Evolutionary conservation across 1,284 basidiomycete species (phyloP).

Genomic region (Malassezia psittaci): DNA sequence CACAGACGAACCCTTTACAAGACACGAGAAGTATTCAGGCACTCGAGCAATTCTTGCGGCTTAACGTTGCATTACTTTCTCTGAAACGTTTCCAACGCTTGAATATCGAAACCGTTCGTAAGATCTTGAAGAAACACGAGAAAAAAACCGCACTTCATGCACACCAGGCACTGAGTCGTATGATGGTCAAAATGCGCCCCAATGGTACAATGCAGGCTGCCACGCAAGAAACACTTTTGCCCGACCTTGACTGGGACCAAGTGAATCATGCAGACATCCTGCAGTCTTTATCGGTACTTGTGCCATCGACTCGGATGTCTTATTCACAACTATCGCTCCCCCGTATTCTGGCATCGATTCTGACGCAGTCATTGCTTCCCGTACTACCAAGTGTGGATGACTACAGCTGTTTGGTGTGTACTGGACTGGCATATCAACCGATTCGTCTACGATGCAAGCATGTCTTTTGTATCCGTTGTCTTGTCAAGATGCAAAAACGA

Average conservation of each 20-base stretch:
- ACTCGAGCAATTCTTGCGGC: conserved; percentile 65
- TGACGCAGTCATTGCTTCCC: conserved; percentile 74
- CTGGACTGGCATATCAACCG: conserved; percentile 48
- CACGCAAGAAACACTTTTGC: background rate
- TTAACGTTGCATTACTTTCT: conserved; percentile 73
- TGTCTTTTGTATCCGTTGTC: conserved; percentile 78
- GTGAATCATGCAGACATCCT: conserved; percentile 5
- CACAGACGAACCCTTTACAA: conserved; percentile 23
- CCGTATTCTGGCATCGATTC: conserved; percentile 68
- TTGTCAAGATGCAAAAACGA: conserved; percentile 86
- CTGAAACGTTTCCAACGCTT: conserved; percentile 71
- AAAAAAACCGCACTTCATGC: conserved; percentile 59
- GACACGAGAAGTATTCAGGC: conserved; percentile 27
- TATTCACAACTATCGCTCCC: conserved; percentile 53
- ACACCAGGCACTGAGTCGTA: background rate
- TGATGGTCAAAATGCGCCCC: background rate
- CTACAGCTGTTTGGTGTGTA: conserved; percentile 53
- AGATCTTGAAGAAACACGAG: conserved; percentile 76
- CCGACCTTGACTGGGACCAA: conserved; percentile 5
- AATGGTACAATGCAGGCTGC: conserved; percentile 8
- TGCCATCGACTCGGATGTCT: background rate
- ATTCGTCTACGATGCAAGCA: conserved; percentile 75
- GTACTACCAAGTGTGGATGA: conserved; percentile 71
- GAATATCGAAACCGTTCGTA: conserved; percentile 67
- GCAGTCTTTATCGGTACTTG: conserved; percentile 1